These are phyloP conservation scores for Naumovozyma dairenensis DNA, from an alignment of 805 yeast species.

Conservation along the genomic window DNA sequence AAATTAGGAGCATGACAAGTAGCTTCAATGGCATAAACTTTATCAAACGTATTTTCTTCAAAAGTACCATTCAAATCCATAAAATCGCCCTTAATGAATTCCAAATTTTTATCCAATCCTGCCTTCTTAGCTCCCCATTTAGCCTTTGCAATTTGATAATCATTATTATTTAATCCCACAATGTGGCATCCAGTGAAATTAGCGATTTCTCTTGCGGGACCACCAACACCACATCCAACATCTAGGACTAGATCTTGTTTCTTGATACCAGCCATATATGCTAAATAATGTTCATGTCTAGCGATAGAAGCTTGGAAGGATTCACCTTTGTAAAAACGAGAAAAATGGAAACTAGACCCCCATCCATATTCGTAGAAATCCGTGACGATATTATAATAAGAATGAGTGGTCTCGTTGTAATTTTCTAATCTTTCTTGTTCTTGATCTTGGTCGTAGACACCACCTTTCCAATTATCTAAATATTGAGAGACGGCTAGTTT, in stretches of 20 bases:
- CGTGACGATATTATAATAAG: constrained; percentile 92
- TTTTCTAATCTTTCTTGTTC: constrained; percentile 67
- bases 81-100: constrained; percentile 93
- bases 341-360: constrained; percentile 98
- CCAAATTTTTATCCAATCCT: constrained; percentile 61
- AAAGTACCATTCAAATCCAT: constrained; percentile 95
- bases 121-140: constrained; percentile 61
- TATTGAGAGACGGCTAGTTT: constrained; percentile 79
- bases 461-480: constrained; percentile 96
- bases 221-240: constrained; percentile 99
- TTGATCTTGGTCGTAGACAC: constrained; percentile 53
- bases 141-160: constrained; percentile 91
- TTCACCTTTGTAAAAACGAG: constrained; percentile 89
- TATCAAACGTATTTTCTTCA: constrained; percentile 81
- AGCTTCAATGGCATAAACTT: constrained; percentile 97
- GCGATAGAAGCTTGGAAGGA: constrained; percentile 91
- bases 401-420: constrained; percentile 85
- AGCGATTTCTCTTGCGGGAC: constrained; percentile 94
- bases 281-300: constrained; percentile 93
- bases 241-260: constrained; percentile 84
- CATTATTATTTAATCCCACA: constrained; percentile 92
- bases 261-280: constrained; percentile 70
- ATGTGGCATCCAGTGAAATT: constrained; percentile 81
- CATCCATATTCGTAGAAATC: constrained; percentile 99
- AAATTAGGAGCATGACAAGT: constrained; percentile 95